Evolutionary conservation across 441 rosid genomes (phyloP).

Genomic region (Gossypium davidsonii): DNA sequence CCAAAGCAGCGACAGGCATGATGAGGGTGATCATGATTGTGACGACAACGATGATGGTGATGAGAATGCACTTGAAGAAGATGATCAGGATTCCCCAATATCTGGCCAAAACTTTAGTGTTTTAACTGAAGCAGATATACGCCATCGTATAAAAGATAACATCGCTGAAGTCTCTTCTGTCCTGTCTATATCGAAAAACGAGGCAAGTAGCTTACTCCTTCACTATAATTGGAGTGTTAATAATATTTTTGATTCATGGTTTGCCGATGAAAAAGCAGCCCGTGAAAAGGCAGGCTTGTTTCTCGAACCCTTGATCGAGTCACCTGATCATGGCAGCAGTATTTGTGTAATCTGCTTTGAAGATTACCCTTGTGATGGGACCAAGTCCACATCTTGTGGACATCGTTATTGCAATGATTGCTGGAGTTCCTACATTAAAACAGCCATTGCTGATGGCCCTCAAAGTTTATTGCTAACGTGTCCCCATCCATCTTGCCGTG

Average conservation of each 20-base stretch:
- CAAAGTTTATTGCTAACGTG: slow-evolving; percentile 57
- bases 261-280: slow-evolving; percentile 9
- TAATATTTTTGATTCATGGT: slow-evolving; percentile 12
- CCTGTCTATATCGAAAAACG: slow-evolving; percentile 25
- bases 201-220: slow-evolving; percentile 31
- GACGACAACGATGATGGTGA: not conserved
- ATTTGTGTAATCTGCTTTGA: slow-evolving; percentile 47
- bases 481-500: slow-evolving; percentile 56
- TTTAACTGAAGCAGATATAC: slow-evolving; percentile 29
- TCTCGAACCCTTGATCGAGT: not conserved
- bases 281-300: slow-evolving; percentile 16
- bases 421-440: slow-evolving; percentile 41
- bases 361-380: slow-evolving; percentile 9
- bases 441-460: slow-evolving; percentile 56
- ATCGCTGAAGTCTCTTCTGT: slow-evolving; percentile 24
- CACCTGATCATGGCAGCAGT: not conserved
- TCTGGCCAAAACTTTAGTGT: slow-evolving; percentile 22
- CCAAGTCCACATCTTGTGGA: slow-evolving; percentile 33
- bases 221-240: slow-evolving; percentile 30
- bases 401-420: slow-evolving; percentile 36
- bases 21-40: too few species aligned
- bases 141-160: slow-evolving; percentile 18
- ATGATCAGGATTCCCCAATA: not conserved
- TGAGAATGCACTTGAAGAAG: not conserved
- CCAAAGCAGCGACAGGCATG: not conserved